Evolutionary conservation across 1,284 basidiomycete species (phyloP).

Genomic region (Malassezia vespertilionis): DNA sequence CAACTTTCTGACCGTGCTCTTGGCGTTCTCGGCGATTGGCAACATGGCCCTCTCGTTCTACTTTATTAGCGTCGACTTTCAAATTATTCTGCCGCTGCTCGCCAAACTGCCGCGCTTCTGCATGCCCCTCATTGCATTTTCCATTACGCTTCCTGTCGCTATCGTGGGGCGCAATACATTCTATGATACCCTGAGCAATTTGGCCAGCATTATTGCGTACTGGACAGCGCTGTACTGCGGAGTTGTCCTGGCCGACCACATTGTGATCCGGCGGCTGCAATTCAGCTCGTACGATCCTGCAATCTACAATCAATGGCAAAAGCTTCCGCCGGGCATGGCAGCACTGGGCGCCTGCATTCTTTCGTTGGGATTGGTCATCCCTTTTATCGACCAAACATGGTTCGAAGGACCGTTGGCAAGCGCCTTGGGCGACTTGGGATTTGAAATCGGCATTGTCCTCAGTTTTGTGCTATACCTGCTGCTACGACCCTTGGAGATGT

Average conservation of each 20-base stretch:
- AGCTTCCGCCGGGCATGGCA: constrained; percentile 55
- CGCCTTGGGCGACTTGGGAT: constrained; percentile 46
- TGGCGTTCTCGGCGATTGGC: constrained; percentile 62
- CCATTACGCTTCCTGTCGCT: constrained; percentile 59
- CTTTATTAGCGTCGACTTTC: constrained; percentile 33
- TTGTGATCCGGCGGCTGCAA: constrained; percentile 53
- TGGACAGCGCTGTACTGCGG: constrained; percentile 58
- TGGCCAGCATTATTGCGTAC: constrained; percentile 56
- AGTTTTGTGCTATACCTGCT: constrained; percentile 40
- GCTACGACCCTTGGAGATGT: constrained; percentile 37
- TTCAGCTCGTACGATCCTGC: constrained; percentile 53
- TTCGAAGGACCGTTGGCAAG: constrained; percentile 40
- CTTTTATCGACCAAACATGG: constrained; percentile 44
- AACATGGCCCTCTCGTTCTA: constrained; percentile 69
- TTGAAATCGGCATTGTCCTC: constrained; percentile 46
- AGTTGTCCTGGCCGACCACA: constrained; percentile 56
- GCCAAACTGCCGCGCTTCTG: constrained; percentile 66
- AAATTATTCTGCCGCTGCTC: constrained; percentile 62
- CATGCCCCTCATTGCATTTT: constrained; percentile 69
- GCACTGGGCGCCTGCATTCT: constrained; percentile 42
- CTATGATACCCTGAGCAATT: constrained; percentile 54
- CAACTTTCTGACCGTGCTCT: constrained; percentile 70
- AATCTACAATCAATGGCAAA: constrained; percentile 53
- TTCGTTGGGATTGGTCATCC: constrained; percentile 37
- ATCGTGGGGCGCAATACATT: constrained; percentile 59